Evolutionary conservation across 768 basidiomycete genomes (phyloP).

Genomic region (Leccinum obscurum): DNA sequence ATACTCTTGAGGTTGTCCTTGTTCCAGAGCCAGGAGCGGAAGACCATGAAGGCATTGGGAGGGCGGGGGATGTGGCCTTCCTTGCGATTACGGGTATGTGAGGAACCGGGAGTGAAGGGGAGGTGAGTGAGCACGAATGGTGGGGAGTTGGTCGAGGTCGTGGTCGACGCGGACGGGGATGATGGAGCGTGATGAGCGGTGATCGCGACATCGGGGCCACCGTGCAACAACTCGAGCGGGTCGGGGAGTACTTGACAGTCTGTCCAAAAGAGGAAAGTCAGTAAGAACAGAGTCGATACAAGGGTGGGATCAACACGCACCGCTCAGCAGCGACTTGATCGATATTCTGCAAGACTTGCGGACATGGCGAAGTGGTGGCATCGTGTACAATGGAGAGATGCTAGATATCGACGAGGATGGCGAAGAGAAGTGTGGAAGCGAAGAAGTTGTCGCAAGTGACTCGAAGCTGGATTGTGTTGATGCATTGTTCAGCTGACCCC

Average conservation of each 20-base stretch:
- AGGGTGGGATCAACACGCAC: constrained; percentile 28
- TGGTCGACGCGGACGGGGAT: constrained; percentile 19
- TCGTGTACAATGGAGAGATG: constrained; percentile 11
- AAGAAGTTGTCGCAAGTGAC: neutral
- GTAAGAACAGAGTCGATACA: constrained; percentile 28
- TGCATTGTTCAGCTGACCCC: constrained; percentile 16
- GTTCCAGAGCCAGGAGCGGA: constrained; percentile 65
- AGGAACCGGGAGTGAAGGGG: constrained; percentile 33
- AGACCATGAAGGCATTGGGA: constrained; percentile 85
- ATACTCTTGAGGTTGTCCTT: constrained; percentile 48
- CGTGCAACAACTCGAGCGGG: constrained; percentile 26
- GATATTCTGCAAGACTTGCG: constrained; percentile 49
- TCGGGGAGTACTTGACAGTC: constrained; percentile 23
- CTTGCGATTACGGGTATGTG: constrained; percentile 43
- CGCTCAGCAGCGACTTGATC: constrained; percentile 37
- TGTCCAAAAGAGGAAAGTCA: constrained; percentile 36
- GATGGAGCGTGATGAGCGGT: constrained; percentile 1
- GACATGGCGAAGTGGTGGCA: constrained; percentile 35
- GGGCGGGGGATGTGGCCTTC: constrained; percentile 69
- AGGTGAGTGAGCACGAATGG: constrained; percentile 27
- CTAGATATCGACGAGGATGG: neutral
- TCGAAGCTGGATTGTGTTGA: constrained; percentile 2
- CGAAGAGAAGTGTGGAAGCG: neutral
- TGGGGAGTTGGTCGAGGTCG: constrained; percentile 17
- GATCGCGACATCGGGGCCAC: constrained; percentile 17